These are phyloP conservation scores for Boletus coccyginus DNA, from an alignment of 768 basidiomycete species.

Conservation along the genomic window DNA sequence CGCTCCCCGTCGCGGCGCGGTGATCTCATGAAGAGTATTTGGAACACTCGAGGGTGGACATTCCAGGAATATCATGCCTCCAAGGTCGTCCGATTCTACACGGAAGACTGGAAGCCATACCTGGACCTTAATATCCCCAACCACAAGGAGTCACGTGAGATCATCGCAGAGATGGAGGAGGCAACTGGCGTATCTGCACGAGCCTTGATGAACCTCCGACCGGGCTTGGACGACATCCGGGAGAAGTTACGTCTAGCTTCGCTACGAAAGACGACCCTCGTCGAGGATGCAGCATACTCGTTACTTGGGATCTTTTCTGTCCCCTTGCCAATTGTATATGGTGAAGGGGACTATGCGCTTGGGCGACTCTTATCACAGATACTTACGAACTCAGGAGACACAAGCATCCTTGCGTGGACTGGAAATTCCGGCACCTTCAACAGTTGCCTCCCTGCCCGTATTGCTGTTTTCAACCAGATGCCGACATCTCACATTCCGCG, in stretches of 20 bases:
- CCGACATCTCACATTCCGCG: background rate
- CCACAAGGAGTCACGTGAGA: background rate
- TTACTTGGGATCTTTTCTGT: slow-evolving; percentile 11
- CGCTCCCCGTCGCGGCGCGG: background rate
- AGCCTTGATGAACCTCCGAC: slow-evolving; percentile 1
- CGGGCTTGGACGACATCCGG: background rate
- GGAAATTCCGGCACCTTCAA: slow-evolving; percentile 1
- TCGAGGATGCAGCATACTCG: slow-evolving; percentile 14
- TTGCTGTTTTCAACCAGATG: background rate
- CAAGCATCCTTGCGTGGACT: slow-evolving; percentile 7
- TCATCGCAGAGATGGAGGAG: slow-evolving; percentile 10
- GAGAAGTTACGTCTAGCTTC: slow-evolving; percentile 10
- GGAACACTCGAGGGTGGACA: slow-evolving; percentile 1
- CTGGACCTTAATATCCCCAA: slow-evolving; percentile 1
- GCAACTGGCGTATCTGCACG: background rate
- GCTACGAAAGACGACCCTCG: background rate
- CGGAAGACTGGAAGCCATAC: slow-evolving; percentile 8
- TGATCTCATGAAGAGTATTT: background rate
- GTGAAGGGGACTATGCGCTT: slow-evolving; percentile 8
- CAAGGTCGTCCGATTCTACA: slow-evolving; percentile 10
- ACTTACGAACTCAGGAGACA: slow-evolving; percentile 3
- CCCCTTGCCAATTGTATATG: slow-evolving; percentile 8
- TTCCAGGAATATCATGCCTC: slow-evolving; percentile 16
- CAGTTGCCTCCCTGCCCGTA: slow-evolving; percentile 1
- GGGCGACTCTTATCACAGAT: slow-evolving; percentile 8